Evolutionary conservation across 192 early-diverging fungal species (phyloP), one percentile per base, ranked within the genome.

Genomic region (Phlyctochytrium planicorne): DNA sequence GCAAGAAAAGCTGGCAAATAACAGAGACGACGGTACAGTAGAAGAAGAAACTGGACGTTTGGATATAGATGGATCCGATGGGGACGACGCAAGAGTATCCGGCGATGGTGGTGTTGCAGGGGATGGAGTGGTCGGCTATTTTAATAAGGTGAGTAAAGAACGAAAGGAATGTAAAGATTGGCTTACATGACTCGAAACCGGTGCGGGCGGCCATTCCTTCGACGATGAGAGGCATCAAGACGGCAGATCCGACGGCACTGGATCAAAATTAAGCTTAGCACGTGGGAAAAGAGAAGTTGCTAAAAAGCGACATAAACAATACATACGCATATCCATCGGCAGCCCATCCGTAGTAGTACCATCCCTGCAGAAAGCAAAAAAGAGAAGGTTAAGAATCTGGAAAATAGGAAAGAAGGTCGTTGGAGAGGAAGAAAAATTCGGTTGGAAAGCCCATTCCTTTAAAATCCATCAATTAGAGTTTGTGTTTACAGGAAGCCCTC

Each of bases 181-280:
- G 2, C 20, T 67, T 31, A 27, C 30, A 30, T 0, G 59, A 16
- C 25, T 62, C 59, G 35, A 62, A 71, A 2, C 59, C 69, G 2
- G 33, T 30, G 40, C 53, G 25, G 0, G 74, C 69, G 29, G 40
- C 52, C 34, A 75, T 50, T 20, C 34, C 47, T 32, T 73, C 30
- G 34, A 67, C 34, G 35, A 79, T 72, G 55, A 79, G 24, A 25
- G 77, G 77, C 25, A 52, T 61, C 35, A 73, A 70, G 36, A 75
- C 65, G 10, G 72, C 69, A 2, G 68, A 30, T 2, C 53, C 47
- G 30, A 75, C 40, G 40, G 40, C 40, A 47, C 40, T 47, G 40
- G 40, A 47, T 47, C 40, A 20, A 47, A 20, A 20, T 47, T 6
- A 14, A 47, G 20, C 10, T 20, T 6, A 47, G 6, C 10, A 47